These are phyloP conservation scores for Phialocephala subalpina DNA, from an alignment of 2,329 filamentous ascomycete genomes.

Conservation along the genomic window DNA sequence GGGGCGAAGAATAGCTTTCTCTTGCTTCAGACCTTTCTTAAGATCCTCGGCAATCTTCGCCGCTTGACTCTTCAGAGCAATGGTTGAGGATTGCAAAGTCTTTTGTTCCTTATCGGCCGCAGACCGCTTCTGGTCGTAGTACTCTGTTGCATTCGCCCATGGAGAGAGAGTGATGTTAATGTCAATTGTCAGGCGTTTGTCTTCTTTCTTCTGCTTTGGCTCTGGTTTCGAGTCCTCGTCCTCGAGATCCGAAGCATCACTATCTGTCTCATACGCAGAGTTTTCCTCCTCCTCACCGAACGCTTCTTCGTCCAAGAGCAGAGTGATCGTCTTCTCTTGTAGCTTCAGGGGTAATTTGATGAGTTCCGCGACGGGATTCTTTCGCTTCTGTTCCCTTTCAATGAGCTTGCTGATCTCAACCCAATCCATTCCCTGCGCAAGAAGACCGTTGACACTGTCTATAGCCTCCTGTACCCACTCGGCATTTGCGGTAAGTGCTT, in stretches of 20 bases:
- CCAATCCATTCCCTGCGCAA: constrained; percentile 97
- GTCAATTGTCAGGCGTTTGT: constrained; percentile 75
- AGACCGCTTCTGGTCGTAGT: constrained; percentile 87
- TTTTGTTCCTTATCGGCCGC: constrained; percentile 89
- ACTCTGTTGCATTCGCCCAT: constrained; percentile 89
- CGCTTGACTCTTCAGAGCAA: constrained; percentile 88
- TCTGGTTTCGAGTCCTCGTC: constrained; percentile 52
- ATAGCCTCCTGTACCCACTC: constrained; percentile 93
- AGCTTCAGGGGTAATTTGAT: constrained; percentile 90
- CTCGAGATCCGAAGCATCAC: constrained; percentile 67
- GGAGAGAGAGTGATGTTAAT: constrained; percentile 84
- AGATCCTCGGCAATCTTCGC: constrained; percentile 87
- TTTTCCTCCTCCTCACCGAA: constrained; percentile 61
- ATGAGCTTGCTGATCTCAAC: constrained; percentile 88
- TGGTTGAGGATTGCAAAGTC: constrained; percentile 80
- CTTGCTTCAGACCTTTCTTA: constrained; percentile 88
- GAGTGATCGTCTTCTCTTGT: constrained; percentile 86
- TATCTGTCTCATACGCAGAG: constrained; percentile 69
- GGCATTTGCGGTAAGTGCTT: constrained; percentile 88
- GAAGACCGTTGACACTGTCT: constrained; percentile 89
- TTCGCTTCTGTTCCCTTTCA: constrained; percentile 81
- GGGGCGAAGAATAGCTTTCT: constrained; percentile 85
- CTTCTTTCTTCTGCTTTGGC: constrained; percentile 51
- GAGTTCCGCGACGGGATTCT: constrained; percentile 85
- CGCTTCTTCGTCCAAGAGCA: constrained; percentile 75